Percentiles rank a stretch among this genome's conserved stretches.
Conservation (phyloP, 257 asterid genomes). For the Petunia axillaris region DNA sequence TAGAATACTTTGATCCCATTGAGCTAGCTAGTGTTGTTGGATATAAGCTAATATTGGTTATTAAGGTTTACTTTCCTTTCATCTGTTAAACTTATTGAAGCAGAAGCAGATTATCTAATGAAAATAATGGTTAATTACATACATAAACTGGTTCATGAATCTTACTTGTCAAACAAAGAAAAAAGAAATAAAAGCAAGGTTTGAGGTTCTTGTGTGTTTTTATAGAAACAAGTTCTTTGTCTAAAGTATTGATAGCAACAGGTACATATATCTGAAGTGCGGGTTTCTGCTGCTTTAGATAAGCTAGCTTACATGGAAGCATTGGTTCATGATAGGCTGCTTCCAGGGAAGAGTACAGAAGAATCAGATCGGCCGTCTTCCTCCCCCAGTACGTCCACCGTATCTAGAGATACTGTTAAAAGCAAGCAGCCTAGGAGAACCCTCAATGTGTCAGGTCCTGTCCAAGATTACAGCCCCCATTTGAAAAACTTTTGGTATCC, state of each 20-base stretch:
- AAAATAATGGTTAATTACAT: background rate
- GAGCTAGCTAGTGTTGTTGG: conserved; percentile 8
- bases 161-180: background rate
- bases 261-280: conserved; percentile 96
- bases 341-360: conserved; percentile 59
- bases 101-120: background rate
- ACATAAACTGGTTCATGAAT: background rate
- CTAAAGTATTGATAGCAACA: conserved; percentile 28
- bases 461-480: conserved; percentile 61
- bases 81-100: background rate
- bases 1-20: background rate
- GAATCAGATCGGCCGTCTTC: conserved; percentile 44
- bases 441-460: conserved; percentile 87
- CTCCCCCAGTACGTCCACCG: conserved; percentile 57
- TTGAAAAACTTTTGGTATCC: conserved; percentile 97
- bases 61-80: background rate
- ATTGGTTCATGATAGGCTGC: conserved; percentile 70
- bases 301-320: conserved; percentile 93
- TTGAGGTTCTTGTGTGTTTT: background rate
- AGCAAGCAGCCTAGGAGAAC: conserved; percentile 46
- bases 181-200: background rate
- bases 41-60: background rate
- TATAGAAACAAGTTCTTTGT: background rate
- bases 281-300: conserved; percentile 85
- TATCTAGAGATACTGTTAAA: conserved; percentile 38